Conservation (phyloP, 2,329 filamentous ascomycete species). For the Aspergillus bombycis region DNA sequence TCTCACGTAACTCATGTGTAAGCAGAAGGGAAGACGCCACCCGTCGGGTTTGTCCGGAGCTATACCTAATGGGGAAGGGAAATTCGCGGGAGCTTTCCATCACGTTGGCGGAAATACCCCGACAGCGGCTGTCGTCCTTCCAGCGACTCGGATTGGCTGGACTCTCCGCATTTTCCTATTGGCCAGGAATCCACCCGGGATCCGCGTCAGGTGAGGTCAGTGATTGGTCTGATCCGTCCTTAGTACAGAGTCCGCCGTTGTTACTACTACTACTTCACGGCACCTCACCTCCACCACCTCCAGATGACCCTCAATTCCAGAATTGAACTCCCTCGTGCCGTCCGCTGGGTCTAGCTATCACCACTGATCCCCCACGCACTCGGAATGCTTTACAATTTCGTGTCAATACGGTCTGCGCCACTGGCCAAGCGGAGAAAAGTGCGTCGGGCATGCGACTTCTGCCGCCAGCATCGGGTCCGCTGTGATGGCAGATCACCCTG, state of each 20-base stretch:
- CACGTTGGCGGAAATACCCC: no score
- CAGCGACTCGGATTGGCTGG: background rate
- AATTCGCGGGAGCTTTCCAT: no score
- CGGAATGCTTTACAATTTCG: background rate
- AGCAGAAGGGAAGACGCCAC: background rate
- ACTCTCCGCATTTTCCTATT: background rate
- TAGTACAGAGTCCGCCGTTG: no score
- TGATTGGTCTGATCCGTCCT: no score
- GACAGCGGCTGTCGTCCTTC: background rate
- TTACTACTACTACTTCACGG: no score
- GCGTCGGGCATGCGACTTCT: constrained; percentile 24
- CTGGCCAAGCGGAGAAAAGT: constrained; percentile 19
- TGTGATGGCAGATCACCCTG: constrained; percentile 25
- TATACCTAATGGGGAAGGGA: background rate
- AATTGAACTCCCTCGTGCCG: background rate
- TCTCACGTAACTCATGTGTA: background rate
- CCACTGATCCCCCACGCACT: background rate
- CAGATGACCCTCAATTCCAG: background rate
- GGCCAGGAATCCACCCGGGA: background rate
- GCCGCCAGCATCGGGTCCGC: constrained; percentile 26
- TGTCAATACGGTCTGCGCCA: background rate
- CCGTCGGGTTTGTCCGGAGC: background rate
- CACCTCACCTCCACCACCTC: background rate
- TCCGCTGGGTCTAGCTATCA: background rate
- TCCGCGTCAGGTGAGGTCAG: background rate